A percentile compares a stretch with the other conserved stretches of the same genome.
Evolutionary conservation across 192 early-diverging fungal genomes (phyloP).

Genomic region (Coemansia guatemalensis): DNA sequence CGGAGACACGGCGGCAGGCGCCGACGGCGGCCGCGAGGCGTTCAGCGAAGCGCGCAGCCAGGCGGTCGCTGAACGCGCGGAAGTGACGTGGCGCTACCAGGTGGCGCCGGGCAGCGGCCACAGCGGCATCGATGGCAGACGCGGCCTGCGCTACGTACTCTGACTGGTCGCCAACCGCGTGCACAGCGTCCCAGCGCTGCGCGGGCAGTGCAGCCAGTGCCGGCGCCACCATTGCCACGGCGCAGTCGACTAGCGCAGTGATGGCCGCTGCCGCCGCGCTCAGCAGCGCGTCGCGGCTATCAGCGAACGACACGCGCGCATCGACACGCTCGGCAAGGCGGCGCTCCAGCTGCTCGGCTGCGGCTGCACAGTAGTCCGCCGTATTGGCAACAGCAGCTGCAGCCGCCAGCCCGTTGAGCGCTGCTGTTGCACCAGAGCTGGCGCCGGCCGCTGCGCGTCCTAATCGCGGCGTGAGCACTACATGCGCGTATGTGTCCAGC

Average conservation of each 20-base stretch:
- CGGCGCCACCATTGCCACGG: conserved; percentile 69
- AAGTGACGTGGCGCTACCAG: conserved; percentile 78
- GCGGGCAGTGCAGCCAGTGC: conserved; percentile 72
- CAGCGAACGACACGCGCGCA: conserved; percentile 66
- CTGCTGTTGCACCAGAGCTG: conserved; percentile 55
- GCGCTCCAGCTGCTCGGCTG: conserved; percentile 84
- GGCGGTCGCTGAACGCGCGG: conserved; percentile 88
- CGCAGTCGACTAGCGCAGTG: conserved; percentile 62
- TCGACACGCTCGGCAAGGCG: conserved; percentile 86
- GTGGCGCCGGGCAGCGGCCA: conserved; percentile 59
- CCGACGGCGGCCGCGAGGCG: conserved; percentile 71
- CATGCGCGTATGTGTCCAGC: conserved; percentile 74
- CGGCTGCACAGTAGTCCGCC: conserved; percentile 89
- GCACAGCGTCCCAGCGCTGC: conserved; percentile 76
- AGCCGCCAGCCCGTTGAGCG: conserved; percentile 65
- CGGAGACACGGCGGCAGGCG: conserved; percentile 79
- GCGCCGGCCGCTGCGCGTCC: conserved; percentile 63
- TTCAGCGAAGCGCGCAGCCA: conserved; percentile 78
- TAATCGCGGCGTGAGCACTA: conserved; percentile 54
- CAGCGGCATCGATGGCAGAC: conserved; percentile 55
- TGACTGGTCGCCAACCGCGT: conserved; percentile 93
- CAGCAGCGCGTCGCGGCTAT: conserved; percentile 79
- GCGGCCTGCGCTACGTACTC: conserved; percentile 76
- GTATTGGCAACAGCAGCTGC: conserved; percentile 88
- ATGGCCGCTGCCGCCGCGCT: conserved; percentile 64